Base-by-base conservation (phyloP, 2,329 filamentous ascomycete species). In the Dothideomycetidae sp. region DNA sequence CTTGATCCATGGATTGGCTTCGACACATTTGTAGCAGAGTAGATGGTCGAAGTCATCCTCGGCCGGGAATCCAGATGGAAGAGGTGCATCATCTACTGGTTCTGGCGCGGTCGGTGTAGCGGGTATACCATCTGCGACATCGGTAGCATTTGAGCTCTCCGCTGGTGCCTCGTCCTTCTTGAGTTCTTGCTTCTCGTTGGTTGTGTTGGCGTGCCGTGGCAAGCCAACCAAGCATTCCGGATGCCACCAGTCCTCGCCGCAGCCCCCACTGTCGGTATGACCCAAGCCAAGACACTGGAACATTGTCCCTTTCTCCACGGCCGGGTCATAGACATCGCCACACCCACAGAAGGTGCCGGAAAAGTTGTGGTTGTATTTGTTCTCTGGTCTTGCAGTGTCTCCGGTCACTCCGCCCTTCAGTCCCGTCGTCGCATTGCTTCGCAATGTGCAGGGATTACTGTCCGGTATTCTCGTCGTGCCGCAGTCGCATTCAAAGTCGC, bases 201-300 rank as follows among this genome's bases (percentile, higher is more conserved):
- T 13, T 14, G 12, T 30, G 45, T 67, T 75, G 75, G 81, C 86
- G 42, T 75, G 70, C 9, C 83, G 72, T 1, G 78, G 75, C 48
- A 92, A 62, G 4, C 86, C 86, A 33, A 93, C 74, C 5, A 96
- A 63, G 53, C 88, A 96, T 44, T 90, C 85, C 0, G 88, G 84
- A 61, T 96, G 88, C 70, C 84, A 96, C 88, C 88, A 96, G 53
- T 96, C 88, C 61, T 96, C 88, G 10, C 88, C 88, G 58, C 88
- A 96, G 3, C 86, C 88, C 11, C 86, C 86, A 1, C 78, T 77
- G 47, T 88, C 80, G 10, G 72, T 68, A 0, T 75, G 79, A 1
- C 84, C 85, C 1, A 96, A 64, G 0, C 88, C 88, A 2, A 96
- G 58, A 53, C 90, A 98, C 57, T 98, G 90, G 49, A 92, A 98